Evolutionary conservation across 495 filamentous ascomycete genomes (phyloP), one percentile per base, ranked within the genome.

Genomic region (Polyplosphaeria fusca): DNA sequence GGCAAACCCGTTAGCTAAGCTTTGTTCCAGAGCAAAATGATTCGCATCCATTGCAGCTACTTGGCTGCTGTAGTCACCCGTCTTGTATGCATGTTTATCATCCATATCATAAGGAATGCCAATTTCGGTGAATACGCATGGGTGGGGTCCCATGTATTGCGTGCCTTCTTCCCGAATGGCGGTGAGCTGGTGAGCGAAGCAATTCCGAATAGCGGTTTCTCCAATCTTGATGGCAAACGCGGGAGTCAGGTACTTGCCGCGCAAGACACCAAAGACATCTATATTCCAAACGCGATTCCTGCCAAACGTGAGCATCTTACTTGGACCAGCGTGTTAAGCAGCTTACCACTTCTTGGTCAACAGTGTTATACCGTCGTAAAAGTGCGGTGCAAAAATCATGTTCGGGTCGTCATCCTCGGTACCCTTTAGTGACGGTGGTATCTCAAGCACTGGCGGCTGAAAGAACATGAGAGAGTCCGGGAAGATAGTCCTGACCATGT

Each of bases 101-200:
- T 99, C 91, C 93, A 99, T 99, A 69, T 99, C 94, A 67, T 96
- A 99, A 0, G 93, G 93, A 56, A 97, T 96, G 22, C 93, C 93
- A 63, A 96, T 96, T 65, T 99, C 93, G 1, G 88, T 94, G 68
- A 95, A 87, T 11, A 98, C 73, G 61, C 92, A 86, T 0, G 93
- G 93, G 61, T 94, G 93, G 28, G 85, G 80, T 14, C 93, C 93
- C 80, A 96, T 89, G 49, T 92, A 85, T 28, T 92, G 86, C 16
- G 84, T 70, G n/a, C 94, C 95, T 71, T 98, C 93, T 54, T 94
- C 78, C 47, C 83, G 79, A 30, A 98, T 89, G 13, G 87, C 87
- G 16, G 84, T 81, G n/a, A 97, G 81, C 63, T 98, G 93, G 61
- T 96, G 88, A 54, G 83, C 81, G 69, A 98, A 84, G 70, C 90